These are phyloP conservation scores for Limnanthes douglasii DNA, from an alignment of 345 rosid species.

Conservation along the genomic window DNA sequence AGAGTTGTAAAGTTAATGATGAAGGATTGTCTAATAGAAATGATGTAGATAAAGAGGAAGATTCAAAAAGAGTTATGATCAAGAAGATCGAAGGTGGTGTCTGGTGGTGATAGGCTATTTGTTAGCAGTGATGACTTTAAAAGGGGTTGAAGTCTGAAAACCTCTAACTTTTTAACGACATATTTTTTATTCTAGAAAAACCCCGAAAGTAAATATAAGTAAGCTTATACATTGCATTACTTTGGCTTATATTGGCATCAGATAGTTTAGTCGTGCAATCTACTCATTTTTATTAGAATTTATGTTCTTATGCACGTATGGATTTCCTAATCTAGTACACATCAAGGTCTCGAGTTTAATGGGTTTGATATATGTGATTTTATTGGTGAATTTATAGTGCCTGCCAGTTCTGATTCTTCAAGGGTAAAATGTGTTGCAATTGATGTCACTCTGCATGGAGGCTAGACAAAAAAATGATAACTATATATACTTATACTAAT, in stretches of 20 bases:
- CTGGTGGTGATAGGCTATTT: slow-evolving; percentile 50
- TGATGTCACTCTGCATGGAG: slow-evolving; percentile 72
- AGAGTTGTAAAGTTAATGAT: neutral
- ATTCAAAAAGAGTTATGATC: slow-evolving; percentile 32
- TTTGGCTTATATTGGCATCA: no score
- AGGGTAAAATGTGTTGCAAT: slow-evolving; percentile 40
- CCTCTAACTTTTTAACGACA: no score
- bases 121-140: slow-evolving; percentile 36
- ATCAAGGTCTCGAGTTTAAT: slow-evolving; percentile 86
- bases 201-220: no score
- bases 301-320: slow-evolving; percentile 66
- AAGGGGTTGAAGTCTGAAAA: slow-evolving; percentile 67
- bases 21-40: slow-evolving; percentile 29
- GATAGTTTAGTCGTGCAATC: slow-evolving; percentile 48
- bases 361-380: slow-evolving; percentile 96
- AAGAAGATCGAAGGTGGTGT: slow-evolving; percentile 44
- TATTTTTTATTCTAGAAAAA: no score
- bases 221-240: no score
- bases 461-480: slow-evolving; percentile 81
- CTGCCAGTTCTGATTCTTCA: slow-evolving; percentile 78
- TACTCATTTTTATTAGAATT: slow-evolving; percentile 49
- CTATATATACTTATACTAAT: no score
- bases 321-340: slow-evolving; percentile 37
- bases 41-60: slow-evolving; percentile 36
- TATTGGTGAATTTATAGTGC: slow-evolving; percentile 67